Base-by-base conservation (phyloP, 1,139 yeast genomes). In the Candida sanyaensis region DNA sequence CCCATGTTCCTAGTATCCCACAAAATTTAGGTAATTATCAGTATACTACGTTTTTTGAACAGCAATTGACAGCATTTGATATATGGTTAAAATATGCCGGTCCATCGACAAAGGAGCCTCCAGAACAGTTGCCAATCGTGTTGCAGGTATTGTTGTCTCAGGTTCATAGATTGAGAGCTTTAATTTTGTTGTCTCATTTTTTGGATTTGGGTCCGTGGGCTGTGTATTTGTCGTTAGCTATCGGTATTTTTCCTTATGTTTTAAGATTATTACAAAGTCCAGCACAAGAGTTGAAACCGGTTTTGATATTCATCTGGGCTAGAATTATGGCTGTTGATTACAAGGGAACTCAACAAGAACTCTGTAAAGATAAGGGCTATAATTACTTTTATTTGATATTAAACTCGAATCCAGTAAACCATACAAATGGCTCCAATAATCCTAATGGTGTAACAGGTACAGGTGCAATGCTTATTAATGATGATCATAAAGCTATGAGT, bases 121-220 rank as follows among this genome's bases (percentile, higher is more conserved):
- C 99, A 0, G 97, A 92, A 61, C 99, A 93, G 65, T 70, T 93
- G 21, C 98, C 99, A 0, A 91, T 95, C 37, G 96, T 93, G 2
- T 71, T 95, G 26, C 99, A 93, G 63, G 98, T 93, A 8, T 72
- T 93, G 34, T 71, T 93, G 29, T 92, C 98, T 0, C 99, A 95
- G 63, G 96, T 91, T 0, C 99, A 93, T 66, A 80, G 99, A 52
- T 78, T 93, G 11, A 71, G 98, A 30, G 99, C 99, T 0, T 73
- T 93, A 45, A 88, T 90, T 33, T 66, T 95, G 49, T 73, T 95
- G 9, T 87, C 96, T 2, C 83, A 89, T 55, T 93, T 92, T 62
- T 74, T 93, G 38, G 99, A 93, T 65, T 71, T 93, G 39, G 99
- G 99, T 0, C 97, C 99, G 0, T 90, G 97, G 95, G 98, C 99